Evolutionary conservation across 2,329 filamentous ascomycete species (phyloP), one percentile per base, ranked within the genome.

Genomic region (Sarocladium strictum): DNA sequence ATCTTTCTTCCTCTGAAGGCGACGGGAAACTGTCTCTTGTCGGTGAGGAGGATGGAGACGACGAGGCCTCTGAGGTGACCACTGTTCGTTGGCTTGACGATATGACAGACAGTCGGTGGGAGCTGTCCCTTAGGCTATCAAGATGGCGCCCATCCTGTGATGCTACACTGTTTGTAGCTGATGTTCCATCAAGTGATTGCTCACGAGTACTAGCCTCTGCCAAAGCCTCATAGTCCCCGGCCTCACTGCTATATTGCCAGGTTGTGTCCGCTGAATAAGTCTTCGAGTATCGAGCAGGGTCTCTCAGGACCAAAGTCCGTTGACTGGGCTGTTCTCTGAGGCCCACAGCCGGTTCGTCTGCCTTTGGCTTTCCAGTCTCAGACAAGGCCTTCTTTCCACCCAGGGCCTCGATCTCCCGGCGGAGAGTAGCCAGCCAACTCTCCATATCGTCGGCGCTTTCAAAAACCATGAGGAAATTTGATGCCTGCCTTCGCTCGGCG

Each of bases 391-490:
- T 85, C 70, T 81, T 86, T 17, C 87, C 87, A 26, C 87, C 86
- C 7, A 89, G 69, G 5, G 75, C 74, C 61, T 89, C 84, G 53
- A 93, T 91, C 63, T 89, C 84, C 54, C 78, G 78, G 37, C 89
- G 80, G 27, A 93, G 72, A 0, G 78, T 75, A 1, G 78, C 76
- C 65, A 93, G 82, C 89, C 89, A 94, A 41, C 74, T 72, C 57
- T 90, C 85, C 86, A 93, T 89, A 43, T 89, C 84, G 58, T 86
- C 82, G 2, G 86, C 84, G 57, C 74, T 83, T 53, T 90, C 83
- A 58, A 92, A 84, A 0, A 93, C 82, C 65, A 94, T 76, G 23
- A 94, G 71, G 54, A 91, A 79, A 58, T 83, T 87, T 1, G 80
- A 77, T 1, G 80, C 80, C 45, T 47, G 41, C 17, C 41, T 11